phyloP scores from a whole-genome alignment of 352 stramenopile genomes.

The Phytophthora pistaciae region DNA sequence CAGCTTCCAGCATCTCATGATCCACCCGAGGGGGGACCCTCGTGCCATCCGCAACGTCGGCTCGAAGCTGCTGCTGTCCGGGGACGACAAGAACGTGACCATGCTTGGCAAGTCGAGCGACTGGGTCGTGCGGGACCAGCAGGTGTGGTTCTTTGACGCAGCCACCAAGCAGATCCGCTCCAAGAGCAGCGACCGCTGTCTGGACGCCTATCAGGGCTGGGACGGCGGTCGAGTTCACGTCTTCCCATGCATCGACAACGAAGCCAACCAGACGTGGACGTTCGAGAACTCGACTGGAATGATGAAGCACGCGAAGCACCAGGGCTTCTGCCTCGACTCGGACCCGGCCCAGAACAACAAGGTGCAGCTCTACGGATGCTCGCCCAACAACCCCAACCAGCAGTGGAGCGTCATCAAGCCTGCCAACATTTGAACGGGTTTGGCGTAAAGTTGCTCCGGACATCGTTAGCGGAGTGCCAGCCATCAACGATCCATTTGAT shows the following conservation, averaged over 20 bases:
- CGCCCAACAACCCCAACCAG: not conserved
- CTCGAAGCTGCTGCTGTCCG: not conserved
- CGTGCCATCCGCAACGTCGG: not conserved
- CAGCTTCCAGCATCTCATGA: not conserved
- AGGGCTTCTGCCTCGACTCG: not conserved
- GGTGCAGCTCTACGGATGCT: not conserved
- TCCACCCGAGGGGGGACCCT: not conserved
- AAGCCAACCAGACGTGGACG: not conserved
- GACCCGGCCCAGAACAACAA: not conserved
- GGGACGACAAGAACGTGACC: not conserved
- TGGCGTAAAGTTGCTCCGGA: too few relatives aligned
- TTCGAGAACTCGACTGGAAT: not conserved
- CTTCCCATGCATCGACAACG: not conserved
- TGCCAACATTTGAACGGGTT: not conserved
- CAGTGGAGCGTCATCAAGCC: not conserved
- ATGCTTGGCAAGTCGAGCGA: conserved; percentile 2
- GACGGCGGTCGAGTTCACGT: not conserved
- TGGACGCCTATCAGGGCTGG: not conserved
- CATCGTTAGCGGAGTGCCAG: too few relatives aligned
- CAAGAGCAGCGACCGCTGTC: not conserved
- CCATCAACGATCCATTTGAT: too few relatives aligned
- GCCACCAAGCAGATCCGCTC: not conserved
- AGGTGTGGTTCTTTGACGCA: not conserved
- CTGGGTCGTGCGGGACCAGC: not conserved
- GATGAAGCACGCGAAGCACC: not conserved